Evolutionary conservation across 768 basidiomycete genomes (phyloP).

Genomic region (Boletus reticuloceps): DNA sequence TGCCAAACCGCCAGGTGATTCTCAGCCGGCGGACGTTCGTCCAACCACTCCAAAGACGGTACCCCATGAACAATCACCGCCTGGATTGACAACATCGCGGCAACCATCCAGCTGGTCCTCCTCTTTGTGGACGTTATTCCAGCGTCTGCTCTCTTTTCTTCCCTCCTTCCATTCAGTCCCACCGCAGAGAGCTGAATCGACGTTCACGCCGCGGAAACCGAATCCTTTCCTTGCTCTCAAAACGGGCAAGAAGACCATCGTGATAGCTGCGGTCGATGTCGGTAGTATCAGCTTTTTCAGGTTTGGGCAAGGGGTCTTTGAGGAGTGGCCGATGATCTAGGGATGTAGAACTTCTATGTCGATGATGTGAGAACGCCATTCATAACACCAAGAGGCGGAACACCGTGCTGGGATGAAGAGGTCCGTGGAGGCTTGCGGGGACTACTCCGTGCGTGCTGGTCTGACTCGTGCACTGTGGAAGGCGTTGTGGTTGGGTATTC

Average conservation of each 20-base stretch:
- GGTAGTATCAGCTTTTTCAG: slow-evolving; percentile 88
- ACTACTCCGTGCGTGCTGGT: too few species aligned
- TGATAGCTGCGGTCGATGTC: slow-evolving; percentile 86
- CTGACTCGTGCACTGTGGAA: too few species aligned
- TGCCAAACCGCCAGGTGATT: neutral
- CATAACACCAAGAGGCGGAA: too few species aligned
- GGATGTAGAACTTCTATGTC: neutral
- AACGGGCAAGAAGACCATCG: slow-evolving; percentile 75
- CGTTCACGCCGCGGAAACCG: slow-evolving; percentile 35
- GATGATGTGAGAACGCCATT: neutral
- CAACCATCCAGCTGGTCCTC: neutral
- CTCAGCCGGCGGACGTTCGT: neutral
- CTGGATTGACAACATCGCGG: neutral
- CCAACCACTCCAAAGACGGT: slow-evolving; percentile 1
- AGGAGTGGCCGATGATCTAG: slow-evolving; percentile 71
- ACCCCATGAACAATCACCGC: slow-evolving; percentile 2
- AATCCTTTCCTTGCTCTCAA: slow-evolving; percentile 84
- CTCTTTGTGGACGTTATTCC: neutral
- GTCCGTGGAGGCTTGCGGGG: too few species aligned
- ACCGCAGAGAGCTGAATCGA: slow-evolving; percentile 27
- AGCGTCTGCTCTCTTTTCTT: slow-evolving; percentile 5
- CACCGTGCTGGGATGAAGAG: neutral
- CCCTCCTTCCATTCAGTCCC: neutral
- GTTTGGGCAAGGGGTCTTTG: slow-evolving; percentile 83
- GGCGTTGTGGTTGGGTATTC: too few species aligned